Evolutionary conservation across 83 land plant genomes (phyloP).

Genomic region (Diphasiastrum complanatum): DNA sequence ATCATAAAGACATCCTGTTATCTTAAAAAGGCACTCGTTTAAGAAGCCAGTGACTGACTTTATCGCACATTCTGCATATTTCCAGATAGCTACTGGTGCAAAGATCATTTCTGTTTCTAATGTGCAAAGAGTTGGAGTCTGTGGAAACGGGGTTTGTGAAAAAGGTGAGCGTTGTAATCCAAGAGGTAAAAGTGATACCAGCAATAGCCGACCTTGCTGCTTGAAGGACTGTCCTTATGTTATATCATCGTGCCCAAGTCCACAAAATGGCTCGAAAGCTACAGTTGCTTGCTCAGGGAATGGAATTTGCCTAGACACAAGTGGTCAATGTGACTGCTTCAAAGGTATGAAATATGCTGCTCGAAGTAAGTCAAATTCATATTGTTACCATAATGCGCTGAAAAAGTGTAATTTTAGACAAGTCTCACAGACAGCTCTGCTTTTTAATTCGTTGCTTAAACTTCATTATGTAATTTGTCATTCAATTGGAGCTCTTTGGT

Average conservation of each 20-base stretch:
- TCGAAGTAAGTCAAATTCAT: too few relatives aligned
- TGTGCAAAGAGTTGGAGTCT: slow-evolving; percentile 20
- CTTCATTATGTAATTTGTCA: too few relatives aligned
- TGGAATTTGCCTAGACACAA: slow-evolving; percentile 26
- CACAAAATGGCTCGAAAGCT: slow-evolving; percentile 3
- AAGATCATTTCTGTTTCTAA: background rate
- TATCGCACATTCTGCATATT: background rate
- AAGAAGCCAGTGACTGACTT: background rate
- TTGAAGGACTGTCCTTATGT: slow-evolving; percentile 28
- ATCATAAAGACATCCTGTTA: too few relatives aligned
- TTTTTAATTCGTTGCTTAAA: too few relatives aligned
- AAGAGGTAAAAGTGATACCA: slow-evolving; percentile 18
- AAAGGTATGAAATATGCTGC: too few relatives aligned
- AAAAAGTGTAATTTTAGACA: too few relatives aligned
- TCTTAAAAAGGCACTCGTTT: background rate
- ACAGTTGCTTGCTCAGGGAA: slow-evolving; percentile 20
- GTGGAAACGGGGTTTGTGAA: slow-evolving; percentile 30
- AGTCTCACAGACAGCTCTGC: too few relatives aligned
- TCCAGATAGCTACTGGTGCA: background rate
- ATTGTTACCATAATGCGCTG: too few relatives aligned
- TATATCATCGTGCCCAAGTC: slow-evolving; percentile 13
- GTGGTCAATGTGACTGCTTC: slow-evolving; percentile 28
- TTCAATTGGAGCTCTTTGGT: too few relatives aligned
- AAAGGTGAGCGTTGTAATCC: slow-evolving; percentile 23
- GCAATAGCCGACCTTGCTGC: slow-evolving; percentile 11